phyloP scores from a whole-genome alignment of 768 basidiomycete genomes.

The Rhizopogon vesiculosus region DNA sequence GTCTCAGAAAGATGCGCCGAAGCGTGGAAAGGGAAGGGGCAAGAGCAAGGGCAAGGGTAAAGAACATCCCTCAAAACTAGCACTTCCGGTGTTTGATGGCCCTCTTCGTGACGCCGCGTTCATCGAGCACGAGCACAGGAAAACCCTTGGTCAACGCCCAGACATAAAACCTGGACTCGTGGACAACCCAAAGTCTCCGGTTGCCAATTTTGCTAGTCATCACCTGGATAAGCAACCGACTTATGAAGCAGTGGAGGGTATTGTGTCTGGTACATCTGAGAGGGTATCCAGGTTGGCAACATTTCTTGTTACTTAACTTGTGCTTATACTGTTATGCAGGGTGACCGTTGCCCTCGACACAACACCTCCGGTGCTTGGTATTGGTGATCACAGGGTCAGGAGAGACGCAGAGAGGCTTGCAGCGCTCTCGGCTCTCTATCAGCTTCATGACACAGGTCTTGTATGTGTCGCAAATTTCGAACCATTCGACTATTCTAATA shows the following conservation, averaged over 20 bases:
- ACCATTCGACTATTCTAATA: conserved; percentile 1
- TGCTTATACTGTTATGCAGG: conserved; percentile 8
- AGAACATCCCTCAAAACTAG: neutral
- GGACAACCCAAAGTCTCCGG: conserved; percentile 49
- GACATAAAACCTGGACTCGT: conserved; percentile 25
- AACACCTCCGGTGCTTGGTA: conserved; percentile 41
- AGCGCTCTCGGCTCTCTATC: conserved; percentile 67
- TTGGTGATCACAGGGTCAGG: conserved; percentile 56
- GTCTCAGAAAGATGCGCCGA: conserved; percentile 1
- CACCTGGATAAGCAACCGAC: conserved; percentile 14
- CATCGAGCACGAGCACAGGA: conserved; percentile 24
- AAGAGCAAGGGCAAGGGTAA: conserved; percentile 4
- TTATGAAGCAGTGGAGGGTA: conserved; percentile 26
- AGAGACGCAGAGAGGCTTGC: conserved; percentile 74
- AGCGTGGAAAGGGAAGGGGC: neutral
- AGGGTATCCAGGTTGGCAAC: neutral
- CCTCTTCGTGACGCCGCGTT: conserved; percentile 33
- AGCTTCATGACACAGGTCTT: conserved; percentile 56
- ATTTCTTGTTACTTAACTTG: neutral
- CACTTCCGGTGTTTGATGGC: conserved; percentile 17
- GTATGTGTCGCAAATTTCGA: conserved; percentile 40
- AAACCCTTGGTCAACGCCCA: conserved; percentile 4
- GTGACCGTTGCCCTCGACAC: conserved; percentile 22
- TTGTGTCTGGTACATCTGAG: conserved; percentile 3
- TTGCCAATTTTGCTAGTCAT: conserved; percentile 36